Percentiles rank a stretch among this genome's conserved stretches.
Evolutionary conservation across 495 filamentous ascomycete species (phyloP).

Genomic region (Glonium stellatum): DNA sequence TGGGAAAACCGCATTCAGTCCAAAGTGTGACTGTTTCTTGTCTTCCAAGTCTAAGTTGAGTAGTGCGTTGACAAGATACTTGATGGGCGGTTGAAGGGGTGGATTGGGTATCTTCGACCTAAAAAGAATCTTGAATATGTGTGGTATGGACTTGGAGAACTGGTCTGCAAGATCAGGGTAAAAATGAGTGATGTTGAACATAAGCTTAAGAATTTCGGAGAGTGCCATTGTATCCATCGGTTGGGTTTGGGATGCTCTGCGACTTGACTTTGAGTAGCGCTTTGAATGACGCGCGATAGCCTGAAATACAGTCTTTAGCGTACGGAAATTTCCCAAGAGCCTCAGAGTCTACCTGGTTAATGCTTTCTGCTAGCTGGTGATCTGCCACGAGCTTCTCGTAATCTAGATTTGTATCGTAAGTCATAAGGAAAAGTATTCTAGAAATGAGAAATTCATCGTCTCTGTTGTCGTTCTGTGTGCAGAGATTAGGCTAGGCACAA

Average conservation of each 20-base stretch:
- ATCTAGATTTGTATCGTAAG: conserved; percentile 69
- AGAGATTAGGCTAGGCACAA: background rate
- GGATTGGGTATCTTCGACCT: conserved; percentile 48
- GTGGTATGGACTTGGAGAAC: conserved; percentile 62
- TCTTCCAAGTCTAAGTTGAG: conserved; percentile 65
- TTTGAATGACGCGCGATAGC: conserved; percentile 57
- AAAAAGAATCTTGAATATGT: conserved; percentile 65
- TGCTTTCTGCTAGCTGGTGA: conserved; percentile 60
- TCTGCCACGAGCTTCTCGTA: conserved; percentile 63
- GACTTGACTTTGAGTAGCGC: conserved; percentile 43
- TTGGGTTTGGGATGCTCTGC: conserved; percentile 14
- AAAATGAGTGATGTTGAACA: conserved; percentile 80
- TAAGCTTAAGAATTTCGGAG: conserved; percentile 73
- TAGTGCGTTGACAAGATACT: conserved; percentile 68
- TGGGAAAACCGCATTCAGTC: conserved; percentile 51
- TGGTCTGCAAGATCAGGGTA: conserved; percentile 50
- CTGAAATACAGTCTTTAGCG: conserved; percentile 42
- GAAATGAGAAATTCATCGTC: conserved; percentile 87
- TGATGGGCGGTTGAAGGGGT: conserved; percentile 54
- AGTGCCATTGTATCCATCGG: conserved; percentile 72
- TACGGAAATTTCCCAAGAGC: background rate
- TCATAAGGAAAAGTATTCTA: conserved; percentile 77
- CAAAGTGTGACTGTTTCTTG: conserved; percentile 33
- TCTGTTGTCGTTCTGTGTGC: conserved; percentile 52
- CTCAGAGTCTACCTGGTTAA: conserved; percentile 46